phyloP scores from a whole-genome alignment of 78 protist species.

The Speleostelium caveatum region DNA sequence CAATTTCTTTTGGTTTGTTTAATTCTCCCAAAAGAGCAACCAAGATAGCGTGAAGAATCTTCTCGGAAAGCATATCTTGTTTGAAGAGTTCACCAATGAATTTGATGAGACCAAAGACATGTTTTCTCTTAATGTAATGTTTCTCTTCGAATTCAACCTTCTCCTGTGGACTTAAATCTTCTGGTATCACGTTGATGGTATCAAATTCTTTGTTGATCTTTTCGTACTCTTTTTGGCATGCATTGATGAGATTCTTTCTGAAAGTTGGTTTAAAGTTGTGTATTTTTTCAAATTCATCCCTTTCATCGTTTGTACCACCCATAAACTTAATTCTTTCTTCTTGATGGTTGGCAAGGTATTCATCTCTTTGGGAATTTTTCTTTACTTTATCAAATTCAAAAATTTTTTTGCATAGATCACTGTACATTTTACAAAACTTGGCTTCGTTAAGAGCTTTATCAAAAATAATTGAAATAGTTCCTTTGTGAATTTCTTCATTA shows the following conservation, averaged over 20 bases:
- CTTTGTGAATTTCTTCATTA: slow-evolving; percentile 30
- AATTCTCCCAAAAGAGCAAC: slow-evolving; percentile 68
- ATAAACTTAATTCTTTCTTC: neutral
- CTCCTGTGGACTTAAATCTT: slow-evolving; percentile 17
- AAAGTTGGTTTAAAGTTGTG: slow-evolving; percentile 23
- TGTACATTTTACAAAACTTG: slow-evolving; percentile 64
- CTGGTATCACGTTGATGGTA: slow-evolving; percentile 21
- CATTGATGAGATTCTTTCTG: slow-evolving; percentile 13
- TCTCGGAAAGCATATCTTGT: slow-evolving; percentile 69
- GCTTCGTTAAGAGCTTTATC: slow-evolving; percentile 73
- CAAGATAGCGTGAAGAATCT: slow-evolving; percentile 62
- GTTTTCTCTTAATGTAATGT: slow-evolving; percentile 42
- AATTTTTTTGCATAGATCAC: slow-evolving; percentile 59
- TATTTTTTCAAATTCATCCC: slow-evolving; percentile 15
- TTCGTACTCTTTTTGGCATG: slow-evolving; percentile 69
- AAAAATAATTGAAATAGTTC: slow-evolving; percentile 50
- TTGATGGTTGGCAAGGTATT: neutral
- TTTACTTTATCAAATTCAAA: slow-evolving; percentile 23
- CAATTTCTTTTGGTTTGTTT: slow-evolving; percentile 46
- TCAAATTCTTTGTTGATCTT: slow-evolving; percentile 41
- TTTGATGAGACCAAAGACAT: slow-evolving; percentile 70
- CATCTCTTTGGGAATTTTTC: slow-evolving; percentile 7
- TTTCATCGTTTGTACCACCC: neutral
- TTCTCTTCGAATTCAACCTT: slow-evolving; percentile 43
- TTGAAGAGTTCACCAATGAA: slow-evolving; percentile 81